phyloP scores from a whole-genome alignment of 2,329 filamentous ascomycete species.

The Colletotrichum sp. region DNA sequence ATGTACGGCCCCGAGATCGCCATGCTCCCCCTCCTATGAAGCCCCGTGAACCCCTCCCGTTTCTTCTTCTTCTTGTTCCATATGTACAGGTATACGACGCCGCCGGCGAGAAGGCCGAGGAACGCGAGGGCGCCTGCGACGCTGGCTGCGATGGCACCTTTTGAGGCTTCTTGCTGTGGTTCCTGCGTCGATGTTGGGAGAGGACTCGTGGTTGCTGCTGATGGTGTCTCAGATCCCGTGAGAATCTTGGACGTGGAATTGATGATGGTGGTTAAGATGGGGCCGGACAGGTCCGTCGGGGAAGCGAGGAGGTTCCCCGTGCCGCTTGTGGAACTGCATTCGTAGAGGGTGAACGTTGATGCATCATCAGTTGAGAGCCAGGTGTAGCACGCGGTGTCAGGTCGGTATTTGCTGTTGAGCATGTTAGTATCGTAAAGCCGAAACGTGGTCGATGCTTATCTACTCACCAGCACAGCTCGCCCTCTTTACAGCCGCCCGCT shows the following conservation, averaged over 20 bases:
- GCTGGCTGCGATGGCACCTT: neutral
- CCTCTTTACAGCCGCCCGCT: neutral
- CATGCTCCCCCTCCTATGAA: neutral
- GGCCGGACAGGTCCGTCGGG: neutral
- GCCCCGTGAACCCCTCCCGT: neutral
- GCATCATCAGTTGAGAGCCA: neutral
- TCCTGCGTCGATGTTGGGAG: neutral
- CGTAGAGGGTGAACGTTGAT: neutral
- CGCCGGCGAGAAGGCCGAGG: neutral
- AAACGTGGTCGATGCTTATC: too few species aligned
- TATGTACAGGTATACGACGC: neutral
- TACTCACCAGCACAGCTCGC: neutral
- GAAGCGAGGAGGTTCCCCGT: neutral
- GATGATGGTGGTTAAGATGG: neutral
- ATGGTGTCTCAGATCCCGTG: neutral
- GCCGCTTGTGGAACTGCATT: neutral
- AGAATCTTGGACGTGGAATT: neutral
- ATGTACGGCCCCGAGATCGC: neutral
- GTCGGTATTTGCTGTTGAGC: neutral
- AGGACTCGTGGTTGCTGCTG: rapidly evolving
- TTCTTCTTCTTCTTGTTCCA: neutral
- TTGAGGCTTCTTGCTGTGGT: neutral
- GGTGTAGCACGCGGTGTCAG: neutral
- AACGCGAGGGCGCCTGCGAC: constrained; percentile 2
- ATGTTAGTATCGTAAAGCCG: too few species aligned